phyloP scores from a whole-genome alignment of 2,329 filamentous ascomycete genomes.

The Sphaerulina vaccinii region DNA sequence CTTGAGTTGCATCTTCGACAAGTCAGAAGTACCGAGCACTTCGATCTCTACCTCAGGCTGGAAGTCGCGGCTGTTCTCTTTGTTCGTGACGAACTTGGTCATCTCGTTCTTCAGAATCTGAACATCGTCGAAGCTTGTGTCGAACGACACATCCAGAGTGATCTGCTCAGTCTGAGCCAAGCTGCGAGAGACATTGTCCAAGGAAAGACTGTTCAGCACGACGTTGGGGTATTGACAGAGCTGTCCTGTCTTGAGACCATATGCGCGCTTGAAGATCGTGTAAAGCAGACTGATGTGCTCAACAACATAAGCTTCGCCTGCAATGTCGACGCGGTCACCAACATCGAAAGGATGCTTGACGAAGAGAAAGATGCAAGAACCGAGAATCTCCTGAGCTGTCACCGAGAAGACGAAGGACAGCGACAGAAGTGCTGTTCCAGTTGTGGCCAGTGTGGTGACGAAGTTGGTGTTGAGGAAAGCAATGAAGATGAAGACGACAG shows the following conservation, averaged over 20 bases:
- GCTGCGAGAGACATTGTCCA: slow-evolving; percentile 89
- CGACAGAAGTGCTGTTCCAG: slow-evolving; percentile 87
- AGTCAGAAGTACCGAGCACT: slow-evolving; percentile 73
- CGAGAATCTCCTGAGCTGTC: slow-evolving; percentile 91
- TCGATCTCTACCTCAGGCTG: slow-evolving; percentile 77
- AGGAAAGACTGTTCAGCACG: slow-evolving; percentile 85
- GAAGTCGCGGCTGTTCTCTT: slow-evolving; percentile 90
- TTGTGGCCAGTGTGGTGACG: slow-evolving; percentile 79
- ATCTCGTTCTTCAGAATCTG: slow-evolving; percentile 82
- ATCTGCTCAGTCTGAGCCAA: slow-evolving; percentile 88
- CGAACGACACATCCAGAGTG: slow-evolving; percentile 76
- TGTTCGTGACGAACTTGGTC: slow-evolving; percentile 75
- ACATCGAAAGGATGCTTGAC: slow-evolving; percentile 98
- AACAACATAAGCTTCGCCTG: slow-evolving; percentile 68
- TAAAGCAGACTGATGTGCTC: slow-evolving; percentile 93
- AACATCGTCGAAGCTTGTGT: slow-evolving; percentile 85
- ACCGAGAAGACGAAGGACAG: slow-evolving; percentile 95
- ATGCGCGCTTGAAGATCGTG: slow-evolving; percentile 83
- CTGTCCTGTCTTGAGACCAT: slow-evolving; percentile 67
- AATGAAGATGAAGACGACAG: slow-evolving; percentile 64
- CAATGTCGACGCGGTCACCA: slow-evolving; percentile 85
- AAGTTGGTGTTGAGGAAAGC: slow-evolving; percentile 87
- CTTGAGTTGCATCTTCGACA: slow-evolving; percentile 82
- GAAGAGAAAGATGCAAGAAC: slow-evolving; percentile 97
- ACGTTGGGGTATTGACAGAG: slow-evolving; percentile 81